Percentiles rank a stretch among this genome's conserved stretches.
Evolutionary conservation across 352 stramenopile species (phyloP).

Genomic region (Phytopythium delawarense): DNA sequence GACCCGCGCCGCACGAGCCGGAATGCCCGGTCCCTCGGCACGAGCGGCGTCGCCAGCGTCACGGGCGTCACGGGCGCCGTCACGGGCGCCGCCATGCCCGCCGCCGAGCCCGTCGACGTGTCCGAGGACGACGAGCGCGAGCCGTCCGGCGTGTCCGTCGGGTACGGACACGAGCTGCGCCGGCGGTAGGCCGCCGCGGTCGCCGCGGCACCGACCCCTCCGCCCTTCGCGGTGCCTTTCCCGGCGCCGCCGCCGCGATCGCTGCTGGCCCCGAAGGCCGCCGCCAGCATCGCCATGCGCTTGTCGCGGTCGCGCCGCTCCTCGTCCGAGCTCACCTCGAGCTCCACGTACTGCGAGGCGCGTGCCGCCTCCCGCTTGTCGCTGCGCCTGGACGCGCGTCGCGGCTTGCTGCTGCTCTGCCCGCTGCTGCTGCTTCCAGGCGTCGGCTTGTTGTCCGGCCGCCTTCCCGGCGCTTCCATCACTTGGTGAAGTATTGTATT

Average conservation of each 20-base stretch:
- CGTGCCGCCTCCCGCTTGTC: slow-evolving; percentile 5
- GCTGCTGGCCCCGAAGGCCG: slow-evolving; percentile 18
- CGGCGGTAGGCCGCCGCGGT: slow-evolving; percentile 19
- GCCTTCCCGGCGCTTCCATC: not conserved
- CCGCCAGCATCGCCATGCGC: slow-evolving; percentile 17
- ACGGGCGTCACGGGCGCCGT: not conserved
- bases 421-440: not conserved
- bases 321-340: slow-evolving; percentile 24
- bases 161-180: slow-evolving; percentile 5
- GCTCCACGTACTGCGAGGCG: slow-evolving; percentile 19
- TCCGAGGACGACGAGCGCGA: slow-evolving; percentile 17
- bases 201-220: not conserved
- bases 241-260: not conserved
- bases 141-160: not conserved
- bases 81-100: not conserved
- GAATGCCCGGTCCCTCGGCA: slow-evolving; percentile 36
- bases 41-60: slow-evolving; percentile 2
- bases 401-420: slow-evolving; percentile 1
- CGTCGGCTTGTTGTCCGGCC: not conserved
- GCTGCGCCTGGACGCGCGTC: slow-evolving; percentile 6
- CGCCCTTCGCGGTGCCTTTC: not conserved
- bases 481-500: not conserved
- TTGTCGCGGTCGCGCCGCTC: slow-evolving; percentile 21
- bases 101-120: slow-evolving; percentile 9
- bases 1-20: slow-evolving; percentile 43